Evolutionary conservation across 2,329 filamentous ascomycete genomes (phyloP).

Genomic region (Westerdykella ornata): DNA sequence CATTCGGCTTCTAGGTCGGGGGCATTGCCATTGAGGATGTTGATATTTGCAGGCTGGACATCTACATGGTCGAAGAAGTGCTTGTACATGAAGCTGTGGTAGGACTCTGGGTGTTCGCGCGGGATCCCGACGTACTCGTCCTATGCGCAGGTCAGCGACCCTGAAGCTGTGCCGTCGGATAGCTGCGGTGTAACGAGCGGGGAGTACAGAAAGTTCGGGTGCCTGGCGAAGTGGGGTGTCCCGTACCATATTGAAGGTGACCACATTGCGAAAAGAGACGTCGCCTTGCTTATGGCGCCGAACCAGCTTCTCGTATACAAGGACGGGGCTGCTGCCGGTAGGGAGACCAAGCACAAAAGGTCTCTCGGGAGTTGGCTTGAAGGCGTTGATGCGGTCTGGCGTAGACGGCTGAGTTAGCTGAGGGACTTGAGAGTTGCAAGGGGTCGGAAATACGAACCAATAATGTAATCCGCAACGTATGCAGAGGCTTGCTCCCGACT

Average conservation of each 20-base stretch:
- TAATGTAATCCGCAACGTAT: conserved; percentile 76
- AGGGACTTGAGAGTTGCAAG: conserved; percentile 12
- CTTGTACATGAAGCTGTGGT: conserved; percentile 89
- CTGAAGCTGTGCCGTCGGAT: not conserved
- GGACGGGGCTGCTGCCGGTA: conserved; percentile 73
- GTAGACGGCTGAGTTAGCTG: conserved; percentile 10
- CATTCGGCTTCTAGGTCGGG: conserved; percentile 69
- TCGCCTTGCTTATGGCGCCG: conserved; percentile 62
- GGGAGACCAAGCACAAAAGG: conserved; percentile 80
- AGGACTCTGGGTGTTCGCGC: conserved; percentile 75
- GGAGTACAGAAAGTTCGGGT: not conserved
- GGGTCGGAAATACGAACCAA: conserved; percentile 46
- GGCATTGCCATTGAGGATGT: conserved; percentile 78
- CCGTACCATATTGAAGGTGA: conserved; percentile 84
- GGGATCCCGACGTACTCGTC: conserved; percentile 84
- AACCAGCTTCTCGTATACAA: conserved; percentile 71
- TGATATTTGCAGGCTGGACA: conserved; percentile 72
- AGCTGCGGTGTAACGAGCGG: not conserved
- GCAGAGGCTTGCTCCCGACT: conserved; percentile 60
- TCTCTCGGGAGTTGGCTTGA: conserved; percentile 62
- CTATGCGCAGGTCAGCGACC: conserved; percentile 37
- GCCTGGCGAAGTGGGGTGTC: conserved; percentile 1
- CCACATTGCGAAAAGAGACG: conserved; percentile 79
- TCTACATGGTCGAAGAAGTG: conserved; percentile 84
- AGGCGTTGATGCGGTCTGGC: conserved; percentile 69